Percentiles rank a stretch among this genome's conserved stretches.
Conservation (phyloP, 2,329 filamentous ascomycete species). For the Aphanocladium album region DNA sequence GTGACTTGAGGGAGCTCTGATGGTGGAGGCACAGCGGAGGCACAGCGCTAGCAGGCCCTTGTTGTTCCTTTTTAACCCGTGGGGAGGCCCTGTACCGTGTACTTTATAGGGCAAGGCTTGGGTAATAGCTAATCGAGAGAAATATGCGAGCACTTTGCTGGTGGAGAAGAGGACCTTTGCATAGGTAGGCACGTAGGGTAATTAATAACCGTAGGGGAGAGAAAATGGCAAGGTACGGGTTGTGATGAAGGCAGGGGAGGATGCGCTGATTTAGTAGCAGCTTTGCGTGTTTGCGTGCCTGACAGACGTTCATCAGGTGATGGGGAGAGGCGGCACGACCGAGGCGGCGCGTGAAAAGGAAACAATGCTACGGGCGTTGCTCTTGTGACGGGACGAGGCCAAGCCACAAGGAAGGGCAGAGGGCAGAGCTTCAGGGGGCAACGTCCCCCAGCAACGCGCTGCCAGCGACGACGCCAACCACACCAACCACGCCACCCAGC, state of each 20-base stretch:
- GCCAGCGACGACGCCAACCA: no score
- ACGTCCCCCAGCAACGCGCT: no score
- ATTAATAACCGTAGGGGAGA: not conserved
- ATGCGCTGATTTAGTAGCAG: constrained; percentile 5
- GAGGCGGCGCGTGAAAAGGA: not conserved
- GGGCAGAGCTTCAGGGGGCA: not conserved
- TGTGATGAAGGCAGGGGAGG: not conserved
- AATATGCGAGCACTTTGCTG: constrained; percentile 6
- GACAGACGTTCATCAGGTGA: constrained; percentile 4
- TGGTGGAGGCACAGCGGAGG: not conserved
- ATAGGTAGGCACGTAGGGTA: no score
- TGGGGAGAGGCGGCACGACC: no score
- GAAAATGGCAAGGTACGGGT: not conserved
- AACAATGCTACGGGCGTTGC: not conserved
- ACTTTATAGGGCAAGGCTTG: not conserved
- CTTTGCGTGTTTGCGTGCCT: not conserved
- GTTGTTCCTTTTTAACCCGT: constrained; percentile 6
- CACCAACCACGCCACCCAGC: no score
- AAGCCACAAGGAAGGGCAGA: no score
- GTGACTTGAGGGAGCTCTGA: constrained; percentile 2
- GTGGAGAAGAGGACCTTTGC: not conserved
- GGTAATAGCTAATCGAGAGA: not conserved
- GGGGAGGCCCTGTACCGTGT: not conserved
- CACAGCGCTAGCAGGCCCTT: not conserved
- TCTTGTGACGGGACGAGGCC: constrained; percentile 2